phyloP scores from a whole-genome alignment of 2,329 filamentous ascomycete genomes.

The Elsinoe fawcettii region DNA sequence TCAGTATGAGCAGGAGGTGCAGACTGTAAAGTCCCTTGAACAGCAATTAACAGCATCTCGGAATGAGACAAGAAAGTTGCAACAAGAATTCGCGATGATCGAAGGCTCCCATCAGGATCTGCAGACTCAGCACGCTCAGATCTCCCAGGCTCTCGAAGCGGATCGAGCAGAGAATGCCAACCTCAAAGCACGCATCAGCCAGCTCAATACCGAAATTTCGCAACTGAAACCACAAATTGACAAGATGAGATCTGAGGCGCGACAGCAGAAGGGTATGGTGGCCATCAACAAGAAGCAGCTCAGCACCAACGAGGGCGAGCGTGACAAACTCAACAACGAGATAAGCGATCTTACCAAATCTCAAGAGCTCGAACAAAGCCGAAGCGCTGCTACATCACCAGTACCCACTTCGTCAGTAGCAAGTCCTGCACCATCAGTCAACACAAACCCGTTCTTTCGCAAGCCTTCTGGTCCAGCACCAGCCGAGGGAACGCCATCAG shows the following conservation, averaged over 20 bases:
- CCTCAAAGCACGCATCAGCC: constrained; percentile 80
- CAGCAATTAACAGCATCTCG: constrained; percentile 70
- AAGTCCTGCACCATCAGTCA: constrained; percentile 58
- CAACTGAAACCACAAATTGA: constrained; percentile 86
- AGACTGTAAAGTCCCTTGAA: constrained; percentile 75
- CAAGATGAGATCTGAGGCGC: constrained; percentile 82
- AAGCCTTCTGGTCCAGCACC: constrained; percentile 34
- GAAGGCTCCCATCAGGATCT: constrained; percentile 76
- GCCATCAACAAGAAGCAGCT: constrained; percentile 99
- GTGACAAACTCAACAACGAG: constrained; percentile 78
- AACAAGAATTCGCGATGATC: constrained; percentile 73
- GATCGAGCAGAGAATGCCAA: constrained; percentile 83
- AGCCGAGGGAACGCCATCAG: constrained; percentile 3
- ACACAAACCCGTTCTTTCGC: constrained; percentile 93
- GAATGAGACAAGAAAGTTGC: constrained; percentile 74
- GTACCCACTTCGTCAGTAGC: constrained; percentile 43
- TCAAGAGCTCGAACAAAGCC: constrained; percentile 42
- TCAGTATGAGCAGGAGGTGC: constrained; percentile 89
- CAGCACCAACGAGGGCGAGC: constrained; percentile 77
- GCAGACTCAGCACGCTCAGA: constrained; percentile 71
- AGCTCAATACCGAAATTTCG: constrained; percentile 71
- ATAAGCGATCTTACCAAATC: constrained; percentile 56
- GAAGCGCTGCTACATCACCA: constrained; percentile 30
- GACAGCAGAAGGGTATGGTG: constrained; percentile 91
- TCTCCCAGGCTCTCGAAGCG: constrained; percentile 64